Evolutionary conservation across 106 monocot species (phyloP).

Genomic region (Dioscorea dumetorum): DNA sequence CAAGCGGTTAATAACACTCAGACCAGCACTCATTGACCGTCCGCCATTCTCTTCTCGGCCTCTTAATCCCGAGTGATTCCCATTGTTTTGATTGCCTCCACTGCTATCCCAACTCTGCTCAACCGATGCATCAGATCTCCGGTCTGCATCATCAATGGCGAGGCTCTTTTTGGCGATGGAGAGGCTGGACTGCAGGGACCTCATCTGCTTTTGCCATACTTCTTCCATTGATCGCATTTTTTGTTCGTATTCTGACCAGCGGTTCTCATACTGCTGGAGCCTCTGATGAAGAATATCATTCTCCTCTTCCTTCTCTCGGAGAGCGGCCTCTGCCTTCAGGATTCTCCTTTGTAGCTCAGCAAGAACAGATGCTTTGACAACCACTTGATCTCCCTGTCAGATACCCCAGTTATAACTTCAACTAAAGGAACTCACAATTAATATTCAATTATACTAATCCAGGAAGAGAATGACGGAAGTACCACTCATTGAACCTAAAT

Average conservation of each 20-base stretch:
- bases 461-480: too few species aligned
- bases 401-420: background rate
- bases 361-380: conserved; percentile 75
- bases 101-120: conserved; percentile 48
- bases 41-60: conserved; percentile 15
- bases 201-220: conserved; percentile 97
- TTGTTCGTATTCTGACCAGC: conserved; percentile 91
- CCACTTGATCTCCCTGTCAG: conserved; percentile 52
- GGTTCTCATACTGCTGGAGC: conserved; percentile 74
- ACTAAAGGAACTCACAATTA: too few species aligned
- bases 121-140: conserved; percentile 46
- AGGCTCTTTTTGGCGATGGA: conserved; percentile 80
- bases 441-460: too few species aligned
- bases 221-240: conserved; percentile 99
- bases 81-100: conserved; percentile 3
- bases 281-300: conserved; percentile 79
- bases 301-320: conserved; percentile 82
- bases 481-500: too few species aligned
- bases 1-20: conserved; percentile 45
- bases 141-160: conserved; percentile 36
- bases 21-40: conserved; percentile 30
- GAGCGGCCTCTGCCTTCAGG: conserved; percentile 68
- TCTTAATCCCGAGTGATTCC: conserved; percentile 6
- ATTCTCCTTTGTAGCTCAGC: conserved; percentile 81
- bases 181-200: conserved; percentile 75